These are phyloP conservation scores for Evernia prunastri DNA, from an alignment of 495 filamentous ascomycete species.

Conservation along the genomic window DNA sequence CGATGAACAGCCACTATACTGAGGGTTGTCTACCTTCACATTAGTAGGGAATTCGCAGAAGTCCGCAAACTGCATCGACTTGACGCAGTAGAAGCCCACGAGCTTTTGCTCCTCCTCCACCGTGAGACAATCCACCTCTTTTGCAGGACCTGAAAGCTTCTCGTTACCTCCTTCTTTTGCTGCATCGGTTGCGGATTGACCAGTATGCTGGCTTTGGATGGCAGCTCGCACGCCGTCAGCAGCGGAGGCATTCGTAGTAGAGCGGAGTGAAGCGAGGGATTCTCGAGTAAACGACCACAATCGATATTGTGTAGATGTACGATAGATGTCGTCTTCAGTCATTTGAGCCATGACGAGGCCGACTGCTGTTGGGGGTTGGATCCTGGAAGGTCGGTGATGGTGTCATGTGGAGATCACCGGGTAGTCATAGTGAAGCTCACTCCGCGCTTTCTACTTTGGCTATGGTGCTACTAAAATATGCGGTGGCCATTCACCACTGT, in stretches of 20 bases:
- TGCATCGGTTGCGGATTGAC: constrained; percentile 16
- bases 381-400: not conserved
- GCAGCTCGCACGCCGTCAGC: constrained; percentile 62
- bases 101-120: constrained; percentile 74
- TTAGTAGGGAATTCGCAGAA: constrained; percentile 71
- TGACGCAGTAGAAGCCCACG: constrained; percentile 71
- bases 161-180: constrained; percentile 12
- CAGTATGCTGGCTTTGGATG: constrained; percentile 33
- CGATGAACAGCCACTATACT: not conserved
- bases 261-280: constrained; percentile 60
- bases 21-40: constrained; percentile 53
- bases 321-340: constrained; percentile 86
- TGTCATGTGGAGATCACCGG: not conserved
- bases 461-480: no score
- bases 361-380: not conserved
- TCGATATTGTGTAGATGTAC: constrained; percentile 81
- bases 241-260: constrained; percentile 68
- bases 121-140: constrained; percentile 65
- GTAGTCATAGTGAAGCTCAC: not conserved
- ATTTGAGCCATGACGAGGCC: constrained; percentile 33
- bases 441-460: no score
- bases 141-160: not conserved
- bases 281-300: constrained; percentile 87
- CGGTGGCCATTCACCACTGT: no score
- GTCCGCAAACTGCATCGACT: constrained; percentile 66